Evolutionary conservation across 768 basidiomycete genomes (phyloP).

Genomic region (Albatrellus ellisii): DNA sequence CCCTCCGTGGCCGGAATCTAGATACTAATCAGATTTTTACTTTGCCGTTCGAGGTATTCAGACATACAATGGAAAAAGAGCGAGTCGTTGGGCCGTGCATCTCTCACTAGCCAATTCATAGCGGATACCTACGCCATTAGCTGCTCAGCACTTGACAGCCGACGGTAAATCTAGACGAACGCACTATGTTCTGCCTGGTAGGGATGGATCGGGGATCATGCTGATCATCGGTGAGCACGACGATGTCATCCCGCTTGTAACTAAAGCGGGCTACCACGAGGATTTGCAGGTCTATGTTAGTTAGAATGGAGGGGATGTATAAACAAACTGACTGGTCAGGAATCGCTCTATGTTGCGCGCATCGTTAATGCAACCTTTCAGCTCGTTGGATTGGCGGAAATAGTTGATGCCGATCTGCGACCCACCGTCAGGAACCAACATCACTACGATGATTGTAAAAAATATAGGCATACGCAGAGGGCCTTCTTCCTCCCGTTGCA

Average conservation of each 20-base stretch:
- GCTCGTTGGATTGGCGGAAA: slow-evolving; percentile 25
- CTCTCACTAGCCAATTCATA: slow-evolving; percentile 45
- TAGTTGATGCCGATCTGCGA: slow-evolving; percentile 53
- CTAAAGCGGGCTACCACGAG: slow-evolving; percentile 24
- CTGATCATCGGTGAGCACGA: slow-evolving; percentile 42
- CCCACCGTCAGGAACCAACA: too few relatives aligned
- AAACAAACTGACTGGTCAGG: slow-evolving; percentile 22
- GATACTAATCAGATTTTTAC: background rate
- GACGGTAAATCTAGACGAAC: slow-evolving; percentile 3
- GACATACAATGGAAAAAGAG: slow-evolving; percentile 38
- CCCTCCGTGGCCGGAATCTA: slow-evolving; percentile 94
- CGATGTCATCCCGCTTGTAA: slow-evolving; percentile 42
- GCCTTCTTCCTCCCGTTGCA: slow-evolving; percentile 44
- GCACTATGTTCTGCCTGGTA: slow-evolving; percentile 38
- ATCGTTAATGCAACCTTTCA: slow-evolving; percentile 49
- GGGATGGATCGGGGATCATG: slow-evolving; percentile 31
- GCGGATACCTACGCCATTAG: slow-evolving; percentile 28
- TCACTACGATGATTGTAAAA: too few relatives aligned
- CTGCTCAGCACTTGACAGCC: background rate
- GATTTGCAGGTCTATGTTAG: background rate
- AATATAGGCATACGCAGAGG: slow-evolving; percentile 28
- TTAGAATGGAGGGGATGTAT: background rate
- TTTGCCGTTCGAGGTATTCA: background rate
- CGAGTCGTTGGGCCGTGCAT: slow-evolving; percentile 39
- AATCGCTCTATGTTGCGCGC: slow-evolving; percentile 39